Percentiles rank a stretch among this genome's conserved stretches.
phyloP scores from a whole-genome alignment of 1,139 yeast species.

The Pneumocystis jirovecii region DNA sequence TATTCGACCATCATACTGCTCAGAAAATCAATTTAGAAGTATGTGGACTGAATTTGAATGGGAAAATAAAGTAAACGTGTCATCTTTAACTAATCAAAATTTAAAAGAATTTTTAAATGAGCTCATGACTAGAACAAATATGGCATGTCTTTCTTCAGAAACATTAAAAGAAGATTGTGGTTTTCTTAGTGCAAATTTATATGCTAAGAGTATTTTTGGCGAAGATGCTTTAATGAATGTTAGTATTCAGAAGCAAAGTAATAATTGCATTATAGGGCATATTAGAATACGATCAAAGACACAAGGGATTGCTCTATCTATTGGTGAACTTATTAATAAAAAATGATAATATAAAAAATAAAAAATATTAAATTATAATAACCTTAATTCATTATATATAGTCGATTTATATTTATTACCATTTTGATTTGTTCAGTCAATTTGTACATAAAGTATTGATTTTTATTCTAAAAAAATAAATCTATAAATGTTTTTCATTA shows the following conservation, averaged over 20 bases:
- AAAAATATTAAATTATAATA: background rate
- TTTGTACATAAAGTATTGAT: background rate
- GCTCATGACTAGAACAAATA: conserved; percentile 71
- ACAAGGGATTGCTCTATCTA: conserved; percentile 86
- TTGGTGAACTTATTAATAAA: conserved; percentile 45
- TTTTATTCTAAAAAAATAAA: background rate
- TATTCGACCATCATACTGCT: conserved; percentile 82
- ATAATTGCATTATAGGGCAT: conserved; percentile 76
- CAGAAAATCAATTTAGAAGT: conserved; percentile 79
- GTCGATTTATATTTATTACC: background rate
- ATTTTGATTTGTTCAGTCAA: background rate
- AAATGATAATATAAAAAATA: background rate
- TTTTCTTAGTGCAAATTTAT: conserved; percentile 85
- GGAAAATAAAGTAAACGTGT: conserved; percentile 94
- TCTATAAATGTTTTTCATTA: too few relatives aligned
- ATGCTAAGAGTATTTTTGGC: conserved; percentile 79
- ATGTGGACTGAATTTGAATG: conserved; percentile 99
- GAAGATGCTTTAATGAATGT: conserved; percentile 95
- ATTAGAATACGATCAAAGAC: conserved; percentile 96
- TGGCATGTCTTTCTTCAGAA: conserved; percentile 87
- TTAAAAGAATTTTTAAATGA: conserved; percentile 68
- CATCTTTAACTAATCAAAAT: conserved; percentile 35
- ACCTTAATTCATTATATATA: background rate
- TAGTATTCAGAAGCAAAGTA: conserved; percentile 67
- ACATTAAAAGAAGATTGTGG: conserved; percentile 51